Evolutionary conservation across 441 rosid species (phyloP), one percentile per base, ranked within the genome.

Genomic region (Erodium moschatum): DNA sequence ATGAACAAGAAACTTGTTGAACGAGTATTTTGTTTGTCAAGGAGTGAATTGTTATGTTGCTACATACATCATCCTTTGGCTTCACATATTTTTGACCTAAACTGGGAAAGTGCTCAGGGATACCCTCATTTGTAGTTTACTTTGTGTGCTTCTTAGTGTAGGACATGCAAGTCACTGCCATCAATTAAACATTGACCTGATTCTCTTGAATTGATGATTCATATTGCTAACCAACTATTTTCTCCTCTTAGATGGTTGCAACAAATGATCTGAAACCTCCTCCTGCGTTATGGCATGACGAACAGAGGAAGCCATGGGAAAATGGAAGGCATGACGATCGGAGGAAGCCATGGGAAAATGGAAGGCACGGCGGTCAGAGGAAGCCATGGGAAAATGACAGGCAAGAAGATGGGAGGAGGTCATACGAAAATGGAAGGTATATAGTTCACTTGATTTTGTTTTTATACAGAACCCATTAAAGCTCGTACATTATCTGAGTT

Each of bases 331-430:
- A 33, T 33, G 38, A 33, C 4, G 38, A 33, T 33, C 38, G 38
- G 2, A 33, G 38, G 38, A 33, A 33, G 38, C 38, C 38, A 33
- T 33, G 38, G 38, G 38, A 33, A 33, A 33, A 33, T 33, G 38
- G 6, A 3, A 33, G 38, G 6, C 38, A 33, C 4, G 38, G 6
- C 4, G 38, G 4, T 68, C 74, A 84, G 70, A 80, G 87, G 79
- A 81, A 81, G 78, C 85, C 87, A 68, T 83, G 77, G 83, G 83
- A 80, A 71, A 84, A 10, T 44, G 50, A 12, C 12, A 44, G 98
- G 96, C 98, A 89, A 73, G 97, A 89, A 80, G 93, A 91, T 67
- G 71, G 85, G 70, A 80, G 86, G 79, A 48, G 98, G 98, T 97
- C 64, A 21, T 58, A 31, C 31, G 29, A 58, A 20, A 58, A 58